Evolutionary conservation across 148 eudicot species (phyloP).

Genomic region (Silene conica): DNA sequence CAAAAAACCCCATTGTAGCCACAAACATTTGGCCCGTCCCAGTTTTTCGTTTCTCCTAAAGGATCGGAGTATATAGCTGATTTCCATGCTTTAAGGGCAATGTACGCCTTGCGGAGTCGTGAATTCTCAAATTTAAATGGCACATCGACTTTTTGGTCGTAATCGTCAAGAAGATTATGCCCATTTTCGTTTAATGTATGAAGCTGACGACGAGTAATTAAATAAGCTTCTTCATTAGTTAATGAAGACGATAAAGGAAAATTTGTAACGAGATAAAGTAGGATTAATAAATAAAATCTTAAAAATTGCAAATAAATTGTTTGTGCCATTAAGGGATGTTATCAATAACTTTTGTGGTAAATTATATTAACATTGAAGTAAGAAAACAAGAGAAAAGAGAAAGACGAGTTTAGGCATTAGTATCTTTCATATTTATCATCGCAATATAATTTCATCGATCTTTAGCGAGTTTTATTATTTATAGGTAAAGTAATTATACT

Average conservation of each 20-base stretch:
- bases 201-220: constrained; percentile 39
- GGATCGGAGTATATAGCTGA: constrained; percentile 66
- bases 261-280: constrained; percentile 4
- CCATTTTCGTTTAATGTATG: constrained; percentile 30
- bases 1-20: constrained; percentile 59
- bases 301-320: constrained; percentile 3
- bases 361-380: background rate
- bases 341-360: background rate
- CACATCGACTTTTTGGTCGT: constrained; percentile 16
- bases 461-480: background rate
- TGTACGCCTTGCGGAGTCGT: constrained; percentile 57
- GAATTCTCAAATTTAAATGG: constrained; percentile 37
- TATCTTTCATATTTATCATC: background rate
- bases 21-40: constrained; percentile 73
- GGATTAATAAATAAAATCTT: constrained; percentile 17
- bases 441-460: background rate
- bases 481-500: background rate
- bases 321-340: background rate
- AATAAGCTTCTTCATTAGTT: constrained; percentile 25
- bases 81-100: constrained; percentile 68
- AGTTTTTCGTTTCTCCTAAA: constrained; percentile 28
- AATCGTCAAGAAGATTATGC: constrained; percentile 23
- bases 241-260: constrained; percentile 22
- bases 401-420: background rate
- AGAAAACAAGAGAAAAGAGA: background rate